Base-by-base conservation (phyloP, 768 basidiomycete species). In the Tricholoma flavovirens region DNA sequence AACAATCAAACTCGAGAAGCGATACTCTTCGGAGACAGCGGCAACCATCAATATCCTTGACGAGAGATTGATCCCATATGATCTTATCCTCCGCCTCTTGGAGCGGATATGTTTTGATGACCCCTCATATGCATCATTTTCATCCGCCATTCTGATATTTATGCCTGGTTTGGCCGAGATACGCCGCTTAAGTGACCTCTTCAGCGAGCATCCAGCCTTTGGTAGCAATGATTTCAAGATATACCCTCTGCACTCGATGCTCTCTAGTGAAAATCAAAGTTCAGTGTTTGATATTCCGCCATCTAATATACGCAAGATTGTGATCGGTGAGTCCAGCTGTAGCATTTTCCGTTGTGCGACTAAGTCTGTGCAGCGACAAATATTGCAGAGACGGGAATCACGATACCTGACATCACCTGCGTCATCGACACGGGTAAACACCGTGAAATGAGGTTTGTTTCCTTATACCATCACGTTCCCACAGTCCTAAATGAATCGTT, bases 101-200 rank as follows among this genome's bases (percentile, higher is more conserved):
- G 94, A 98, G 65, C 77, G 76, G 46, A 77, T 97, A 7, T 97
- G 94, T 67, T 87, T 90, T 61, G 80, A 84, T 48, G 82, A 88
- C 59, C 59, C 63, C 2, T 59, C 68, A 2, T 79, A 84, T 53
- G 53, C 59, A 14, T 54, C 68, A 1, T 93, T 83, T 71, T 95
- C 93, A 2, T 72, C 82, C 2, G 96, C 96, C 2, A 79, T 92
- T 45, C 76, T 99, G 36, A 75, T 99, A 58, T 99, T 99, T 71
- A 84, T 98, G 82, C 95, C 96, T 21, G 96, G 96, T 40, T 74
- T 99, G 58, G 91, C 86, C 30, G 95, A 97, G 72, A 99, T 99
- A 55, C 84, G 95, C 33, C 83, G 88, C 22, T 69, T 99, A 59
- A 87, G 85, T 62, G 95, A 98, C 62, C 73, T 88, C 49, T 76